phyloP scores from a whole-genome alignment of 345 rosid genomes.

The sweet orange (Citrus sinensis) region DVS_A1.0 CM039162.1:2829501-2830000 shows the following conservation, averaged over 20 bases:
- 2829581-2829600: conserved; percentile 1
- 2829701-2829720: background rate
- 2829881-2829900: background rate
- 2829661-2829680: background rate
- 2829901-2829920: background rate
- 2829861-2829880: background rate
- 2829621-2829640: conserved; percentile 1
- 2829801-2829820: background rate
- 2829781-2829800: background rate
- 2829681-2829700: background rate
- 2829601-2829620: background rate
- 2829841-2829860: background rate
- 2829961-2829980: background rate
- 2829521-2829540: background rate
- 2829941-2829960: background rate
- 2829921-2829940: too few relatives aligned
- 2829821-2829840: background rate
- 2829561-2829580: background rate
- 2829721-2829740: too few relatives aligned
- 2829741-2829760: too few relatives aligned
- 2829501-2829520: conserved; percentile 3
- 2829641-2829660: conserved; percentile 7
- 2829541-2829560: background rate
- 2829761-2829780: background rate
- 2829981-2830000: background rate